These are phyloP conservation scores for Aspergillus ruber DNA, from an alignment of 2,329 filamentous ascomycete species.

Conservation along the genomic window DNA sequence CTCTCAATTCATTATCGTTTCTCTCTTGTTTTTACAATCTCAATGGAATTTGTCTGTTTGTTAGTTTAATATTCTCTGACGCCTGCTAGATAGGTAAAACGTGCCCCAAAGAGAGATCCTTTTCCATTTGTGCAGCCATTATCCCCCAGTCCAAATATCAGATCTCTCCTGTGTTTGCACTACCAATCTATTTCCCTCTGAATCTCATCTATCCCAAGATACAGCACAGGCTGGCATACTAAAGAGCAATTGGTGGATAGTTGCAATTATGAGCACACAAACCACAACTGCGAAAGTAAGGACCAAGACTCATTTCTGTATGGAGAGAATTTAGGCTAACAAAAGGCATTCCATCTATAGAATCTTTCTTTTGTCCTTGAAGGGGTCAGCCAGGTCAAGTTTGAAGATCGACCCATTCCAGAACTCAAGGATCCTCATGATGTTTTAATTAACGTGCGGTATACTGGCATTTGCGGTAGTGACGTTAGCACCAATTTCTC, in stretches of 20 bases:
- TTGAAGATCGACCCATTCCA: slow-evolving; percentile 69
- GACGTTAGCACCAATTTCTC: slow-evolving; percentile 51
- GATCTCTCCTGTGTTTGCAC: too few relatives aligned
- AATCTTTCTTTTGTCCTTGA: slow-evolving; percentile 83
- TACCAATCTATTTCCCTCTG: too few relatives aligned
- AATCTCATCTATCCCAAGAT: too few relatives aligned
- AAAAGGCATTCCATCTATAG: slow-evolving; percentile 34
- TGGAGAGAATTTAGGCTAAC: not conserved
- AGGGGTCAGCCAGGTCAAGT: slow-evolving; percentile 64
- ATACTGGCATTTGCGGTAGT: slow-evolving; percentile 82
- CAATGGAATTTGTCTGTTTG: too few relatives aligned
- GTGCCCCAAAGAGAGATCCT: too few relatives aligned
- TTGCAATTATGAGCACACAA: slow-evolving; percentile 3
- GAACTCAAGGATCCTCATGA: slow-evolving; percentile 61
- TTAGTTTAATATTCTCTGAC: too few relatives aligned
- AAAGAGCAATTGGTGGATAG: too few relatives aligned
- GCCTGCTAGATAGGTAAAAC: too few relatives aligned
- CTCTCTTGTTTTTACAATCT: not conserved
- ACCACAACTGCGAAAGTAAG: slow-evolving; percentile 1
- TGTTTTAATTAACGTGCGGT: slow-evolving; percentile 74
- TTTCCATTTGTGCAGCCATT: too few relatives aligned
- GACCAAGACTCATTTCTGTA: not conserved
- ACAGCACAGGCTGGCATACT: too few relatives aligned
- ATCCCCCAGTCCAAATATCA: not conserved
- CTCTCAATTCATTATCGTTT: not conserved